A percentile compares a stretch with the other conserved stretches of the same genome.
Evolutionary conservation across 805 yeast genomes (phyloP).

Genomic region (Clavispora asparagi): DNA sequence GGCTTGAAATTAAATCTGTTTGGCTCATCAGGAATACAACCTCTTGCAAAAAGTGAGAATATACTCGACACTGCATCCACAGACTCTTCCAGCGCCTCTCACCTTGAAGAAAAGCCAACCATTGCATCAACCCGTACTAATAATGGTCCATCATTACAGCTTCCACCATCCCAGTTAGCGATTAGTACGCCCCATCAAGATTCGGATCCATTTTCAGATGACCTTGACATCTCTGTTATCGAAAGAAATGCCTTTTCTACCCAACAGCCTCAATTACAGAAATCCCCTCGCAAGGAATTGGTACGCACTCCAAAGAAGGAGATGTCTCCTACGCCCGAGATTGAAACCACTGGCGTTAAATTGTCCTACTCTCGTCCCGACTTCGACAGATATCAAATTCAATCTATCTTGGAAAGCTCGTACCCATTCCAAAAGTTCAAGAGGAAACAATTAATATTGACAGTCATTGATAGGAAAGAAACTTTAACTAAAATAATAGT

Average conservation of each 20-base stretch:
- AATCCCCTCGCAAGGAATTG: background rate
- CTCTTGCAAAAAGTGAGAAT: too few species aligned
- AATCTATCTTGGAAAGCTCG: conserved; percentile 21
- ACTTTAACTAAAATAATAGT: conserved; percentile 40
- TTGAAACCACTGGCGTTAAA: conserved; percentile 18
- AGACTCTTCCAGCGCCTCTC: too few species aligned
- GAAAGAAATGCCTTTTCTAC: conserved; percentile 5
- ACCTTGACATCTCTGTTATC: conserved; percentile 11
- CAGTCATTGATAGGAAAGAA: conserved; percentile 40
- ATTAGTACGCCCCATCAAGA: conserved; percentile 2
- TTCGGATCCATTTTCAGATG: conserved; percentile 16
- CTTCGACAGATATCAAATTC: conserved; percentile 46
- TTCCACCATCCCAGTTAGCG: background rate
- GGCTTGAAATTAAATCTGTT: conserved; percentile 7
- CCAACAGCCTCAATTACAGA: background rate
- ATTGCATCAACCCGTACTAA: background rate
- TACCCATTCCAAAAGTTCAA: conserved; percentile 24
- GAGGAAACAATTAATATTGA: conserved; percentile 49
- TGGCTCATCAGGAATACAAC: background rate
- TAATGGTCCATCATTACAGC: background rate
- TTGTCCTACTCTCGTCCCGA: conserved; percentile 42
- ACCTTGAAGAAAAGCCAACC: background rate
- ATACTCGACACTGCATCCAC: too few species aligned
- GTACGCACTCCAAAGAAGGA: background rate
- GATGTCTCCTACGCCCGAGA: background rate